Conservation (phyloP, 192 early-diverging fungal genomes). For the Podila epigama region DNA sequence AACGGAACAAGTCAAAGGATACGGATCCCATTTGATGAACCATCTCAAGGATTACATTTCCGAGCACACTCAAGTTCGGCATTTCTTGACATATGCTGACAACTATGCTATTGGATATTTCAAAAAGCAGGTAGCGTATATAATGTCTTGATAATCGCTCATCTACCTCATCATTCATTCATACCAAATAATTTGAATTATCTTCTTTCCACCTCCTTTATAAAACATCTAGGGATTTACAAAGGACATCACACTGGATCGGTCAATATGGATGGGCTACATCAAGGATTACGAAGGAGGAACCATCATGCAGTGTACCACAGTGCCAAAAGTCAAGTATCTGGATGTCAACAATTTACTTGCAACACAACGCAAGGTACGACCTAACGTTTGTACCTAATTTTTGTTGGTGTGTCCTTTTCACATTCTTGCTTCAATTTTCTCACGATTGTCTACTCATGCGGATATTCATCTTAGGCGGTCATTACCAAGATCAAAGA, state of each 20-base stretch:
- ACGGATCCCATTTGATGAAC: slow-evolving; percentile 96
- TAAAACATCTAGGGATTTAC: slow-evolving; percentile 79
- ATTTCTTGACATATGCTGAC: slow-evolving; percentile 98
- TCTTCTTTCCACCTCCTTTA: neutral
- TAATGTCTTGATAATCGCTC: too few species aligned
- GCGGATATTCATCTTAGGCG: slow-evolving; percentile 55
- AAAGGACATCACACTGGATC: slow-evolving; percentile 95
- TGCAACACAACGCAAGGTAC: slow-evolving; percentile 67
- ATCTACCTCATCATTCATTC: too few species aligned
- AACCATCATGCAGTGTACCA: slow-evolving; percentile 96
- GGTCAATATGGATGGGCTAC: slow-evolving; percentile 94
- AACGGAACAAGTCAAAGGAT: slow-evolving; percentile 95
- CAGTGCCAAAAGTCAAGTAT: slow-evolving; percentile 91
- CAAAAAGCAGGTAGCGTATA: slow-evolving; percentile 94
- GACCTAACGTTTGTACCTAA: neutral
- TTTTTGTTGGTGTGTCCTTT: neutral
- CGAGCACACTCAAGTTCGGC: slow-evolving; percentile 70
- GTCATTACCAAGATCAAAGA: slow-evolving; percentile 87
- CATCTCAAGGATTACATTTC: slow-evolving; percentile 95
- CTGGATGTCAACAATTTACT: slow-evolving; percentile 75
- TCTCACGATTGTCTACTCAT: neutral
- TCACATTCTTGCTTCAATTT: slow-evolving; percentile 5
- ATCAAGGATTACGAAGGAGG: slow-evolving; percentile 99
- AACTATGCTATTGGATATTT: slow-evolving; percentile 99
- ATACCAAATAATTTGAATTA: too few species aligned